Base-by-base conservation (phyloP, 1,284 basidiomycete species). In the Thelephora terrestris region DNA sequence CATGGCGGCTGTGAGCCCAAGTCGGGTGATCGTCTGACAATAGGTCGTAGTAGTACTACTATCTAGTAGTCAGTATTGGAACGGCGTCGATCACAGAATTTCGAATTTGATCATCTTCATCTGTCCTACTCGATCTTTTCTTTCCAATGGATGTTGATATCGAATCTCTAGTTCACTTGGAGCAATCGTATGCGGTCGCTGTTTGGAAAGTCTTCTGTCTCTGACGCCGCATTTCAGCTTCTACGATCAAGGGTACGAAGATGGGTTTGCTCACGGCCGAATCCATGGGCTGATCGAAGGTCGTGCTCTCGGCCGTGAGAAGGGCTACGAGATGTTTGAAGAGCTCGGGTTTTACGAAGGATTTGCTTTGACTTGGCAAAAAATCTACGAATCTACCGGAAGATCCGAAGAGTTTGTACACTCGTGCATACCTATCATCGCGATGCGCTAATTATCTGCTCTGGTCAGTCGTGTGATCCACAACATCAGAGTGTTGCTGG, bases 301-400 rank as follows among this genome's bases (percentile, higher is more conserved):
- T 4, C 75, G 92, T n/a, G 83, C 85, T 3, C 72, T 97, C 4
- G 95, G 94, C 1, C 76, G 82, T 52, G 85, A 91, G 59, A 94
- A 97, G 61, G 91, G 90, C 0, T 97, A 85, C 64, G 91, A 95
- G 66, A 80, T 97, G 63, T 97, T 94, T 92, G 92, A 96, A 64
- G 95, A 98, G 64, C 75, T 98, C 5, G 93, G 89, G 2, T 97
- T 85, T 61, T 95, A 95, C 61, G 78, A 90, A 58, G 94, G 92
- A 2, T 85, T 86, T 59, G 89, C 91, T 3, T 54, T 59, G 47
- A 75, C 84, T 51, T 96, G 89, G 86, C 62, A 70, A 47, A 68
- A 70, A 1, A 61, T 81, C 47, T 70, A 68, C 38, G 58, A 63
- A 20, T 63, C 61, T 43, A 69, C 70, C 46, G 64, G 66, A 43